These are phyloP conservation scores for Nemania diffusa DNA, from an alignment of 2,329 filamentous ascomycete genomes.

Conservation along the genomic window DNA sequence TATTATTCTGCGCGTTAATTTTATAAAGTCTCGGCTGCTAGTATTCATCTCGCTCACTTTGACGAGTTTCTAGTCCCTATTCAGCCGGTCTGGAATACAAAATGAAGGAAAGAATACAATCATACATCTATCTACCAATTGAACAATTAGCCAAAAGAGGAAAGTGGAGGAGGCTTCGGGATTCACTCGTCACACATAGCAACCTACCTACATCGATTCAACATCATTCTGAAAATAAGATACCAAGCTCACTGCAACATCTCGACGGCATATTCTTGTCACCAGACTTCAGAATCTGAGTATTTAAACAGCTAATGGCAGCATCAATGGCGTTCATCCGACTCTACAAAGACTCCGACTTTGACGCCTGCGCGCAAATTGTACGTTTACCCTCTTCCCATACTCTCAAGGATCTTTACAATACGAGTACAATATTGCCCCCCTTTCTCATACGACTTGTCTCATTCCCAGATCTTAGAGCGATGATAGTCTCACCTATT, in stretches of 20 bases:
- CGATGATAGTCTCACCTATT: neutral
- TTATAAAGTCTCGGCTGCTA: too few species aligned
- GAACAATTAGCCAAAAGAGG: conserved; percentile 31
- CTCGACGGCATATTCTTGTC: neutral
- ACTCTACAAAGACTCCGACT: conserved; percentile 53
- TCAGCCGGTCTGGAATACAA: conserved; percentile 2
- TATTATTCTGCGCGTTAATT: too few species aligned
- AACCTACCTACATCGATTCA: neutral
- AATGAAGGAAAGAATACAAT: neutral
- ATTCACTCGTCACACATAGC: neutral
- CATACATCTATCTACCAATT: neutral
- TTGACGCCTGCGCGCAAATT: conserved; percentile 55
- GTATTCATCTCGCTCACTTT: too few species aligned
- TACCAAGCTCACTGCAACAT: neutral
- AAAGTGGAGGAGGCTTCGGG: conserved; percentile 30
- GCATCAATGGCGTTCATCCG: conserved; percentile 59
- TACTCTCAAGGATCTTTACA: conserved; percentile 1
- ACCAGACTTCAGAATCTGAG: neutral
- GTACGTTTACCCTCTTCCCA: conserved; percentile 43
- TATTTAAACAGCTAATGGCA: neutral
- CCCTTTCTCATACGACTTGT: too few species aligned
- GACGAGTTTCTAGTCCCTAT: neutral
- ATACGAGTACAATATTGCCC: neutral
- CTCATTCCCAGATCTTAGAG: neutral
- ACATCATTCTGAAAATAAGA: neutral